These are phyloP conservation scores for Histomonas meleagridis DNA, from an alignment of 208 protist species.

Conservation along the genomic window DNA sequence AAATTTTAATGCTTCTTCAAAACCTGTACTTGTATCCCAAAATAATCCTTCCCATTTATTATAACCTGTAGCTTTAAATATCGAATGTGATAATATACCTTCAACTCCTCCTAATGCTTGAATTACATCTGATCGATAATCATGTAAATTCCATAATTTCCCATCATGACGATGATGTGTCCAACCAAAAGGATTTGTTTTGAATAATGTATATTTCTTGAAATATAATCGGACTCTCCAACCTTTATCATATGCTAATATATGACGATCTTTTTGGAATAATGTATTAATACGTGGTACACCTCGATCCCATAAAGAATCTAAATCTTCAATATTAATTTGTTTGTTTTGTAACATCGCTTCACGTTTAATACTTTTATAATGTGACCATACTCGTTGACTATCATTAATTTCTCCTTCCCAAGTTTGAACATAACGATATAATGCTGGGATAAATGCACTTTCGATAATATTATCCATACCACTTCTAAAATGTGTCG, in stretches of 20 bases:
- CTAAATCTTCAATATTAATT: conserved; percentile 96
- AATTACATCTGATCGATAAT: conserved; percentile 99
- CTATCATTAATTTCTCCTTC: conserved; percentile 97
- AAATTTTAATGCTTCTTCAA: conserved; percentile 98
- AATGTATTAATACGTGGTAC: conserved; percentile 99
- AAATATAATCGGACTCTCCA: conserved; percentile 95
- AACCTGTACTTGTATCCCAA: conserved; percentile 93
- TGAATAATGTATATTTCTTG: conserved; percentile 91
- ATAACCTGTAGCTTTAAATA: conserved; percentile 99
- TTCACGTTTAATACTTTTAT: conserved; percentile 88
- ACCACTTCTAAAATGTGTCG: conserved; percentile 95
- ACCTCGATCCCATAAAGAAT: conserved; percentile 97
- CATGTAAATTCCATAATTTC: conserved; percentile 98
- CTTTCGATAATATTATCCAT: conserved; percentile 94
- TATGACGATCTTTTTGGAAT: conserved; percentile 94
- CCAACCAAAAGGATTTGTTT: conserved; percentile 98
- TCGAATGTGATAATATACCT: conserved; percentile 98
- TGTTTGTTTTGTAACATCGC: conserved; percentile 83
- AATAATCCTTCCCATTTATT: conserved; percentile 99
- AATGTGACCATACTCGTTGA: conserved; percentile 97
- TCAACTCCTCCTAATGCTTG: conserved; percentile 99
- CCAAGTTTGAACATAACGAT: conserved; percentile 99
- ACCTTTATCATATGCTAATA: conserved; percentile 98
- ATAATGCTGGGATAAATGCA: conserved; percentile 95
- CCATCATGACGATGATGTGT: conserved; percentile 97